Conservation (phyloP, 192 early-diverging fungal genomes). For the Pilobolus umbonatus region DNA sequence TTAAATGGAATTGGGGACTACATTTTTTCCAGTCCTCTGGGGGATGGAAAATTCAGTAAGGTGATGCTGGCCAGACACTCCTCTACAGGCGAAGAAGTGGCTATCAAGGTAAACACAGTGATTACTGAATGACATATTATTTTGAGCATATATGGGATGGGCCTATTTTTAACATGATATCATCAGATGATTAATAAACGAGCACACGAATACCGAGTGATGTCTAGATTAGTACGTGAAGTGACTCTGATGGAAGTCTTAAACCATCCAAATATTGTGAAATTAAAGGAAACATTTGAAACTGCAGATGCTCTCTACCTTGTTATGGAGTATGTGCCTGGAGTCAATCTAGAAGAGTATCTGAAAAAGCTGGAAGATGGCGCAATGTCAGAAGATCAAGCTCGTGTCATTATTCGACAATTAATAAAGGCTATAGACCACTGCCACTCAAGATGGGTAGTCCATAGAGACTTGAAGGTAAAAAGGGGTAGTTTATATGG, state of each 20-base stretch:
- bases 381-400: conserved; percentile 74
- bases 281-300: conserved; percentile 77
- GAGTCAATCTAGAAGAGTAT: conserved; percentile 83
- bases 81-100: conserved; percentile 30
- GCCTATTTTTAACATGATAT: not conserved
- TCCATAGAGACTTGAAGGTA: conserved; percentile 85
- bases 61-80: conserved; percentile 70
- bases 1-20: conserved; percentile 62
- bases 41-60: conserved; percentile 77
- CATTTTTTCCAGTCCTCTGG: conserved; percentile 66
- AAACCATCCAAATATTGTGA: conserved; percentile 86
- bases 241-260: conserved; percentile 78
- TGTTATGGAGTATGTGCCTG: conserved; percentile 83
- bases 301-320: conserved; percentile 76
- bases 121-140: not conserved
- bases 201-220: conserved; percentile 43
- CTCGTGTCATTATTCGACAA: conserved; percentile 77
- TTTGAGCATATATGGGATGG: not conserved
- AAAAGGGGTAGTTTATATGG: conserved; percentile 27
- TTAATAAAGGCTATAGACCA: conserved; percentile 76
- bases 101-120: conserved; percentile 26
- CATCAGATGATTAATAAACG: conserved; percentile 44
- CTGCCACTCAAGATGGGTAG: conserved; percentile 65
- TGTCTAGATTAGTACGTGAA: conserved; percentile 71
- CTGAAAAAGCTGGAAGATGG: conserved; percentile 53